phyloP scores from a whole-genome alignment of 2,329 filamentous ascomycete species.

The Hymenoscyphus occultus region DNA sequence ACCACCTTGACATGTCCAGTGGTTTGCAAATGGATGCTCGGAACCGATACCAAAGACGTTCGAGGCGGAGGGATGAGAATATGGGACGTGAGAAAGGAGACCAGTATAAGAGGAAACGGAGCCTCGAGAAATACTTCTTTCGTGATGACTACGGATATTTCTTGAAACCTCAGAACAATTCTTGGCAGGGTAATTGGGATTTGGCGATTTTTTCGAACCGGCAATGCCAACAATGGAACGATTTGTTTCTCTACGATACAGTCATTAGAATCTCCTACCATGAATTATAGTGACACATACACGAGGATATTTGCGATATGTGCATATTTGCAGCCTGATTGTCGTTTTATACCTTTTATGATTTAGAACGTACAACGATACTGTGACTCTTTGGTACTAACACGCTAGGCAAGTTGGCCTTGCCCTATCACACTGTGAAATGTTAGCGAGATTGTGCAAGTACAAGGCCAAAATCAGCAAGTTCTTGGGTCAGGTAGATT shows the following conservation, averaged over 20 bases:
- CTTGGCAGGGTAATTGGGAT: conserved; percentile 45
- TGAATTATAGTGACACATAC: conserved; percentile 44
- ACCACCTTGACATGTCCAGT: conserved; percentile 78
- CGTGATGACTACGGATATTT: conserved; percentile 25
- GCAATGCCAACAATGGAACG: conserved; percentile 51
- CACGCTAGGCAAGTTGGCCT: conserved; percentile 67
- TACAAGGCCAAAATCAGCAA: neutral
- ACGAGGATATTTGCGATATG: conserved; percentile 74
- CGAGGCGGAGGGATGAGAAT: conserved; percentile 66
- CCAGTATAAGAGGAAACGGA: conserved; percentile 46
- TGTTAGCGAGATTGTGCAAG: conserved; percentile 7
- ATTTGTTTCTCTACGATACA: conserved; percentile 51
- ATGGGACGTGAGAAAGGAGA: conserved; percentile 70
- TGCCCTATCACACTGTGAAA: conserved; percentile 65
- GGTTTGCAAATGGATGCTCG: conserved; percentile 78
- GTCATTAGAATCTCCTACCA: conserved; percentile 6
- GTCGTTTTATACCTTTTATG: conserved; percentile 65
- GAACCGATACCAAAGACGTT: conserved; percentile 80
- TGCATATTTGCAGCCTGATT: conserved; percentile 73
- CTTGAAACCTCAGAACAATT: conserved; percentile 27
- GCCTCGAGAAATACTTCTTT: conserved; percentile 28
- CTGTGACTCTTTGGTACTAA: conserved; percentile 39
- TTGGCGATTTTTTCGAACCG: conserved; percentile 55
- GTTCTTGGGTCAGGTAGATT: neutral
- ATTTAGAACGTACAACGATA: conserved; percentile 14